These are phyloP conservation scores for Cantharellus cinnabarinus DNA, from an alignment of 768 basidiomycete species.

Conservation along the genomic window DNA sequence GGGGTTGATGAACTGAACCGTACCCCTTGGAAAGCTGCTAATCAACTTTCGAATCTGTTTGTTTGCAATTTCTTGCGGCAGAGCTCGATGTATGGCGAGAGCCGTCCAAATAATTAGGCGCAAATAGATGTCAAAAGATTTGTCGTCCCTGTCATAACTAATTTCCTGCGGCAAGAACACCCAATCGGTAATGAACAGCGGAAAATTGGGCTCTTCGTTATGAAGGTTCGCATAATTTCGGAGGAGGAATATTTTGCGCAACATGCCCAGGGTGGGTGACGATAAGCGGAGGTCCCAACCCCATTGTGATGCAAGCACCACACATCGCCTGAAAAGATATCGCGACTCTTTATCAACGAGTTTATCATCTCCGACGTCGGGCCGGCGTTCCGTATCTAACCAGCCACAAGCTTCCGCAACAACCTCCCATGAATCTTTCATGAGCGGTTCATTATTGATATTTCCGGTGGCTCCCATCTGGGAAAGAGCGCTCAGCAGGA, in stretches of 20 bases:
- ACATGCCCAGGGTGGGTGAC: slow-evolving; percentile 50
- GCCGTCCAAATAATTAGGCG: slow-evolving; percentile 58
- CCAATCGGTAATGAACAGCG: slow-evolving; percentile 41
- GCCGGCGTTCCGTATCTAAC: slow-evolving; percentile 24
- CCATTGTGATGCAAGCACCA: slow-evolving; percentile 55
- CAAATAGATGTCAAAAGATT: slow-evolving; percentile 59
- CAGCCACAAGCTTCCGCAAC: slow-evolving; percentile 38
- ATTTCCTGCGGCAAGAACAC: slow-evolving; percentile 22
- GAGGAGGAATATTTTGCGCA: slow-evolving; percentile 52
- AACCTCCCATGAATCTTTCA: slow-evolving; percentile 46
- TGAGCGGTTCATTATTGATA: slow-evolving; percentile 19
- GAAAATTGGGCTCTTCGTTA: slow-evolving; percentile 41
- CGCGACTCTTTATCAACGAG: slow-evolving; percentile 30
- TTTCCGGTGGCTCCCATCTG: slow-evolving; percentile 50
- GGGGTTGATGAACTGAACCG: slow-evolving; percentile 39
- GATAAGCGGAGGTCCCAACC: slow-evolving; percentile 23
- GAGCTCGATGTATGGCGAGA: slow-evolving; percentile 15
- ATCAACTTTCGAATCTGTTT: slow-evolving; percentile 44
- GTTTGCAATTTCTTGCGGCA: slow-evolving; percentile 10
- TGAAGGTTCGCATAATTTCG: slow-evolving; percentile 57
- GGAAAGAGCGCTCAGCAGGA: slow-evolving; percentile 50
- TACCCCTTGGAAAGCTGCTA: slow-evolving; percentile 49
- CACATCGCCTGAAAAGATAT: slow-evolving; percentile 49
- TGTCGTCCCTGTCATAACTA: slow-evolving; percentile 30
- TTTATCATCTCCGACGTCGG: slow-evolving; percentile 19